Evolutionary conservation across 192 early-diverging fungal genomes (phyloP).

Genomic region (Thoreauomyces humboldtii): DNA sequence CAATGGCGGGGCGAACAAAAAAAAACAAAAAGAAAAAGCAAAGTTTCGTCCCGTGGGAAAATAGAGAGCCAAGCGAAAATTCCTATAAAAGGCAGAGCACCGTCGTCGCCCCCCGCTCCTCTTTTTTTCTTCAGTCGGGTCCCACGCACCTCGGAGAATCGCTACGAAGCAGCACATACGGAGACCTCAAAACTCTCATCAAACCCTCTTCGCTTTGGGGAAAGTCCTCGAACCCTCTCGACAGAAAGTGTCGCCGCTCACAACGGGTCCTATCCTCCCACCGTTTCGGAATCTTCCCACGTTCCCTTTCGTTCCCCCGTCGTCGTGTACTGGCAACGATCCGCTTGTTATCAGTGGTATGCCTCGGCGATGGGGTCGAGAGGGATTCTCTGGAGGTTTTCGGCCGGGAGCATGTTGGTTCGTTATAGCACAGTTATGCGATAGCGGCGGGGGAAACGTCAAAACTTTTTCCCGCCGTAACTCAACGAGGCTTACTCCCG

Average conservation of each 20-base stretch:
- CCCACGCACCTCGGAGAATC: conserved; percentile 34
- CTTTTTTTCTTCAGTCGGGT: conserved; percentile 15
- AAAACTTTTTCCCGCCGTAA: conserved; percentile 3
- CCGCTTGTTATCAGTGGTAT: conserved; percentile 7
- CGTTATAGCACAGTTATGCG: conserved; percentile 40
- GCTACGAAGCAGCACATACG: conserved; percentile 33
- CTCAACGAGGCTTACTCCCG: conserved; percentile 38
- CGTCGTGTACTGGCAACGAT: not conserved
- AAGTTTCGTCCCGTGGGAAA: too few species aligned
- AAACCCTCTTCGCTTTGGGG: conserved; percentile 24
- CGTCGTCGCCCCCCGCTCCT: too few species aligned
- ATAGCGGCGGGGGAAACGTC: conserved; percentile 7
- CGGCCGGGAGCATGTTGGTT: conserved; percentile 24
- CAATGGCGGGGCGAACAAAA: too few species aligned
- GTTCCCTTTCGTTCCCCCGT: not conserved
- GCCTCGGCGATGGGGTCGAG: not conserved
- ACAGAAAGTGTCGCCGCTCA: conserved; percentile 33
- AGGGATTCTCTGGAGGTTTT: not conserved
- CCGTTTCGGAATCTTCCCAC: too few species aligned
- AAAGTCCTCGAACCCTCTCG: conserved; percentile 35
- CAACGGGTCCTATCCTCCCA: conserved; percentile 18
- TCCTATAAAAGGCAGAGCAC: too few species aligned
- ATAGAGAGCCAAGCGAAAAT: too few species aligned
- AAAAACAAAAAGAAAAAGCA: too few species aligned
- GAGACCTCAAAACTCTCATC: not conserved